Conservation (phyloP, 2,329 filamentous ascomycete species). For the Capronia coronata region DNA sequence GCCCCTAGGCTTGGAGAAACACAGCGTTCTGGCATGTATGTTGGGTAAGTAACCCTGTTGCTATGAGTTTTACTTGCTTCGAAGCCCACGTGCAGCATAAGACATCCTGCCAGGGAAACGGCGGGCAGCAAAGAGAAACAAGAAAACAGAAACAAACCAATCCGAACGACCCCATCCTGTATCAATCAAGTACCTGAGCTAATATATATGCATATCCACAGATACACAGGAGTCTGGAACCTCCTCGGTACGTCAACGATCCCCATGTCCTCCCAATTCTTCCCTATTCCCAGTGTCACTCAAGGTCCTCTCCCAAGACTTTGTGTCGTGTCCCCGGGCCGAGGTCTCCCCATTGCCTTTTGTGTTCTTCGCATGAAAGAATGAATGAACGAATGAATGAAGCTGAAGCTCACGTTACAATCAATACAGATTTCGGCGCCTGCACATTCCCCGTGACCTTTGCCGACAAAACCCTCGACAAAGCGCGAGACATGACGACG, state of each 20-base stretch:
- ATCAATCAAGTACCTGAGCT: no score
- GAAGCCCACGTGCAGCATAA: no score
- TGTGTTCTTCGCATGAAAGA: no score
- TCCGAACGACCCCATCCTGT: no score
- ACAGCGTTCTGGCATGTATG: conserved; percentile 27
- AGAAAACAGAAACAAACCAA: not conserved
- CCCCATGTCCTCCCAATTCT: not conserved
- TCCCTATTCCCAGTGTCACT: not conserved
- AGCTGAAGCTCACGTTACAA: no score
- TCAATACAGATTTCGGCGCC: conserved; percentile 25
- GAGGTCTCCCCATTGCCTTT: no score
- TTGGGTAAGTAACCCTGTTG: conserved; percentile 29
- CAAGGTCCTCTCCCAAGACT: not conserved
- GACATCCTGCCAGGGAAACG: no score
- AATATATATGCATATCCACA: not conserved
- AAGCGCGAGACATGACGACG: conserved; percentile 22
- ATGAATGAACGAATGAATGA: no score
- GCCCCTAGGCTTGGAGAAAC: conserved; percentile 32
- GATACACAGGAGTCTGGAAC: not conserved
- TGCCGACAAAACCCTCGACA: conserved; percentile 26
- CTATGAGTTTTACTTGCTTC: conserved; percentile 12
- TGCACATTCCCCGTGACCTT: conserved; percentile 29
- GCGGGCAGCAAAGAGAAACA: no score
- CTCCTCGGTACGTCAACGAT: not conserved
- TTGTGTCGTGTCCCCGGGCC: no score